phyloP scores from a whole-genome alignment of 768 basidiomycete species.

The Strobilomyces echinocephalus region DNA sequence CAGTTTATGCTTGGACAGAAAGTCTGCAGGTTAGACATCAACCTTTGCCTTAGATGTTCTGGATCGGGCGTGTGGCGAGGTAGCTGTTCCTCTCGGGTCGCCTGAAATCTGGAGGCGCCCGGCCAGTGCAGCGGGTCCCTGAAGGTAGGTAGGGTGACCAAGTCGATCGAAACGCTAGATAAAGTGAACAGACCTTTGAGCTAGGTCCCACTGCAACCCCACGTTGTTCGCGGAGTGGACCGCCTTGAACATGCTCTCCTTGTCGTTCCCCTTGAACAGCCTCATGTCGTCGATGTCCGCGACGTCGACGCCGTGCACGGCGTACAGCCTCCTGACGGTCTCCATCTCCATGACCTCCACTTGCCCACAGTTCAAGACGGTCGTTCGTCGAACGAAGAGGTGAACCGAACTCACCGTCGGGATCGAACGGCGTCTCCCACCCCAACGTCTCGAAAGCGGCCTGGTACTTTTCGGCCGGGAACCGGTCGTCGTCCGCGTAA shows the following conservation, averaged over 20 bases:
- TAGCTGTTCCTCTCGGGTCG: neutral
- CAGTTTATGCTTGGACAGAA: constrained; percentile 50
- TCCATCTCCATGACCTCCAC: constrained; percentile 49
- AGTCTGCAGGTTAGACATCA: constrained; percentile 28
- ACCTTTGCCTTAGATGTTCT: constrained; percentile 28
- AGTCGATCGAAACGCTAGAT: neutral
- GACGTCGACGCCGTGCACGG: constrained; percentile 26
- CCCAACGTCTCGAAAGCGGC: constrained; percentile 21
- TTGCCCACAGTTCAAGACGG: too few relatives aligned
- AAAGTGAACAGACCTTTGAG: constrained; percentile 37
- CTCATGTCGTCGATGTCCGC: constrained; percentile 34
- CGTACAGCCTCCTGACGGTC: constrained; percentile 36
- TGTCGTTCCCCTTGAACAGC: constrained; percentile 24
- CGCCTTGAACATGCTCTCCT: constrained; percentile 19
- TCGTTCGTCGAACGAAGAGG: neutral
- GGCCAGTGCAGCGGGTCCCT: constrained; percentile 42
- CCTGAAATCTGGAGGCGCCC: constrained; percentile 10
- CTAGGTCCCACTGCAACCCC: constrained; percentile 41
- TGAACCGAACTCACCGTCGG: constrained; percentile 41
- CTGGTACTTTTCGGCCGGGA: constrained; percentile 31
- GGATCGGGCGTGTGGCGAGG: constrained; percentile 12
- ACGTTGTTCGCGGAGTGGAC: constrained; percentile 20
- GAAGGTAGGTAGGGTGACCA: neutral
- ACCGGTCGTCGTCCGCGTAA: constrained; percentile 43
- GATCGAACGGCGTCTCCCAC: constrained; percentile 42